Base-by-base conservation (phyloP, 2,329 filamentous ascomycete genomes). In the Colletotrichum sp. region DNA sequence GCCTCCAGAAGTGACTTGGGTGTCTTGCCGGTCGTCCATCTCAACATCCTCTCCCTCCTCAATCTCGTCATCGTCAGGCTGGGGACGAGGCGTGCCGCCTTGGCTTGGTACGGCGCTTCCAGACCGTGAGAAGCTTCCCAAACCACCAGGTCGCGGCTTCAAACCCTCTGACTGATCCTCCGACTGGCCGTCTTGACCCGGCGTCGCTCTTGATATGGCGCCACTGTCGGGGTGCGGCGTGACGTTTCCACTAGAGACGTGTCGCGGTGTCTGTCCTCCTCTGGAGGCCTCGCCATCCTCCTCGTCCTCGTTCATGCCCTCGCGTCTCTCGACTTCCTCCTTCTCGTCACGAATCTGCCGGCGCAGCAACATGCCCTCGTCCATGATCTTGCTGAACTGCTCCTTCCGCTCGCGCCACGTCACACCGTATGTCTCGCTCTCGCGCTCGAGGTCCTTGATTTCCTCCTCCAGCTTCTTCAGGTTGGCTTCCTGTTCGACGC, bases 291-390 rank as follows among this genome's bases (percentile, higher is more conserved):
- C 90, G 7, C 84, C 90, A 16, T 89, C 88, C 34, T 93, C 92
- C 79, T 93, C 91, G 64, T 92, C 93, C 78, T 92, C 92, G 72
- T 92, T 91, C 92, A 95, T 95, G 34, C 95, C 95, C 84, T 98
- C 95, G 71, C 95, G 91, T 57, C 95, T 89, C 85, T 98, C 96
- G 0, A 97, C 95, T 85, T 98, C 96, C 83, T 98, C 96, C 86
- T 98, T 98, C 88, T 98, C 96, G 81, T 98, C 96, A 76, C 96
- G 93, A 81, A 99, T 98, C 83, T 98, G 89, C 65, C 95, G 90
- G 74, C 96, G 89, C 83, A 99, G 90, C 78, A 95, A 90, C 91
- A 94, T 94, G n/a, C 95, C 95, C 86, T 98, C 96, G 75, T 96
- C 94, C 82, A 98, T 94, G 80, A 99, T 96, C 72, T 92, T 91